Percentiles rank a stretch among this genome's conserved stretches.
Evolutionary conservation across 2,329 filamentous ascomycete genomes (phyloP).

Genomic region (Akanthomyces muscarius): DNA sequence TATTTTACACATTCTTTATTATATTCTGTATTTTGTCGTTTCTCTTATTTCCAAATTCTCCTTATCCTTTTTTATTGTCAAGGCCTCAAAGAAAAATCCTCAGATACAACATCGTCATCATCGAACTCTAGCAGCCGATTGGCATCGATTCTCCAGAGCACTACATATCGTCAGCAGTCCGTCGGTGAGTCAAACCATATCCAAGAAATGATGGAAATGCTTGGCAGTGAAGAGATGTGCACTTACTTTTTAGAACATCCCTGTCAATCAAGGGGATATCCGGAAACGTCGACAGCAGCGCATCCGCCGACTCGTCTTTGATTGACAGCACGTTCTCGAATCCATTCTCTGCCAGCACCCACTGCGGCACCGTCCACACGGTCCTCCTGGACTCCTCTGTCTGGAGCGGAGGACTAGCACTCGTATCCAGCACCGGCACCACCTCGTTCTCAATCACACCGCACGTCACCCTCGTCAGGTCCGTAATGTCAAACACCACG

Average conservation of each 20-base stretch:
- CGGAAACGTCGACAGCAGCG: not conserved
- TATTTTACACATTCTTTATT: no score
- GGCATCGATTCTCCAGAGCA: no score
- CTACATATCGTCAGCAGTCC: no score
- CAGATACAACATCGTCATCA: no score
- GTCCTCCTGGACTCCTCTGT: not conserved
- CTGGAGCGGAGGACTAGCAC: accelerated
- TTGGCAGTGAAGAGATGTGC: not conserved
- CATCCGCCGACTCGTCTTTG: not conserved
- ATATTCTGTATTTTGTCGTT: no score
- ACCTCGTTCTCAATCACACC: not conserved
- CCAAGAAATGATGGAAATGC: no score
- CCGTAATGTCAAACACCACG: not conserved
- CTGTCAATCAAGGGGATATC: not conserved
- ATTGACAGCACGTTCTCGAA: not conserved
- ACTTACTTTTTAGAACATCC: not conserved
- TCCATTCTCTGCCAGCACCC: not conserved
- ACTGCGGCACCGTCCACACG: not conserved
- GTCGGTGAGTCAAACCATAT: no score
- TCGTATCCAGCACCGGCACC: not conserved
- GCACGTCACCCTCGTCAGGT: not conserved
- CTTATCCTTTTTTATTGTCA: no score
- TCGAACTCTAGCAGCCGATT: no score
- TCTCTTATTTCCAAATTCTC: no score
- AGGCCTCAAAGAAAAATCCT: no score